Evolutionary conservation across 2,329 filamentous ascomycete species (phyloP), one percentile per base, ranked within the genome.

Genomic region (Arthrinium puccinioides): DNA sequence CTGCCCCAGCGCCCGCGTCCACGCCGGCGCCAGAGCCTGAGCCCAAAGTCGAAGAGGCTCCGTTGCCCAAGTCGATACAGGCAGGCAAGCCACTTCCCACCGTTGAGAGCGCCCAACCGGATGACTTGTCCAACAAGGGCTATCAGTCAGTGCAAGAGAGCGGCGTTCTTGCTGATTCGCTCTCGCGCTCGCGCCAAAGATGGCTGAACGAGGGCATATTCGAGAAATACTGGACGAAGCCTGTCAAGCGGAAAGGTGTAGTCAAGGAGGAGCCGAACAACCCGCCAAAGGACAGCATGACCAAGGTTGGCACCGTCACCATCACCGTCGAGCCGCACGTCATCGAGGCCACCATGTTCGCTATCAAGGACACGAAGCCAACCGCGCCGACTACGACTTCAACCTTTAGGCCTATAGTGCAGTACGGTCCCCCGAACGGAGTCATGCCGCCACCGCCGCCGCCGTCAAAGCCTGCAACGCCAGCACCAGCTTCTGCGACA

Each of bases 311-410:
- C 48, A 75, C 74, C 47, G 79, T 85, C 44, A 79, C 79, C 23
- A 78, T 94, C 44, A 82, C 78, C 16, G 78, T 89, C 42, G 86
- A 89, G 57, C 87, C 87, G 30, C 84, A 92, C 54, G 75, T 84
- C 29, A 77, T 92, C 48, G 83, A 88, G 47, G 84, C 84, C 13
- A 82, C 75, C 32, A 76, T 88, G 66, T 88, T 73, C 53, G 73
- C 75, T 15, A 78, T 87, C 41, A 84, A 84, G 52, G 80, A 84
- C 37, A 67, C 72, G 7, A 77, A 75, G 45, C 67, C 64, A 7
- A 57, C 64, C 34, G 59, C 64, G 25, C 59, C 63, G 26, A 18
- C 62, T 59, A 42, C 61, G 53, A 39, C 47, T 52, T 42, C 44
- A 16, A 47, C 53, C 8, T 59, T 63, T 41, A 71, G 78, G 29